phyloP scores from a whole-genome alignment of 2,329 filamentous ascomycete genomes.

The Sclerotinia spermophila region DNA sequence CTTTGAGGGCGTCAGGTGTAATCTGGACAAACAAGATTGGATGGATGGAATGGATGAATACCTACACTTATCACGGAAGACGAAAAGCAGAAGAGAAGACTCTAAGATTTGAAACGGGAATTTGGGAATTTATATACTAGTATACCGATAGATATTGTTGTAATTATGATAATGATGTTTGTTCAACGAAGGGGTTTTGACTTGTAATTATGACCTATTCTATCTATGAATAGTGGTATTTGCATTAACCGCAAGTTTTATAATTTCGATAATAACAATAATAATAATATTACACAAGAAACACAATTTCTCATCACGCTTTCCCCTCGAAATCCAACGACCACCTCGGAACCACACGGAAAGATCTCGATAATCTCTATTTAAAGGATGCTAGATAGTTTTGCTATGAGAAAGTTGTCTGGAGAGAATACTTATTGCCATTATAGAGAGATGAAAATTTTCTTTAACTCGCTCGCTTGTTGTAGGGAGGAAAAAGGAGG shows the following conservation, averaged over 20 bases:
- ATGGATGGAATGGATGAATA: constrained; percentile 3
- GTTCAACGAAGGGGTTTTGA: background rate
- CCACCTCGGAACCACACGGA: too few species aligned
- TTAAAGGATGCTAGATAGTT: too few species aligned
- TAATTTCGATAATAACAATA: too few species aligned
- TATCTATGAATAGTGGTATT: background rate
- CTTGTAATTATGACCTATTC: background rate
- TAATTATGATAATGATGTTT: constrained; percentile 15
- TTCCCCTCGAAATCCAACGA: too few species aligned
- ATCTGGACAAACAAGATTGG: background rate
- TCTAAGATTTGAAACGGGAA: background rate
- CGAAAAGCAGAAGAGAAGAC: constrained; percentile 3
- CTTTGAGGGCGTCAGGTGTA: background rate
- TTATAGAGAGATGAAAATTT: too few species aligned
- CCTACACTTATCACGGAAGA: background rate
- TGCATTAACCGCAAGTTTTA: background rate
- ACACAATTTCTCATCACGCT: too few species aligned
- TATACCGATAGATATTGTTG: constrained; percentile 5
- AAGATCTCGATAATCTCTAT: too few species aligned
- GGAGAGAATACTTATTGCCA: too few species aligned
- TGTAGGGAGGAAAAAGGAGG: too few species aligned
- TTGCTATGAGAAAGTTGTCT: too few species aligned
- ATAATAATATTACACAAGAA: too few species aligned
- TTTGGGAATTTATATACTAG: background rate
- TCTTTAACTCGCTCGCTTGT: too few species aligned